A percentile compares a stretch with the other conserved stretches of the same genome.
Evolutionary conservation across 2,329 filamentous ascomycete species (phyloP).

Genomic region (Pseudonectria foliicola): DNA sequence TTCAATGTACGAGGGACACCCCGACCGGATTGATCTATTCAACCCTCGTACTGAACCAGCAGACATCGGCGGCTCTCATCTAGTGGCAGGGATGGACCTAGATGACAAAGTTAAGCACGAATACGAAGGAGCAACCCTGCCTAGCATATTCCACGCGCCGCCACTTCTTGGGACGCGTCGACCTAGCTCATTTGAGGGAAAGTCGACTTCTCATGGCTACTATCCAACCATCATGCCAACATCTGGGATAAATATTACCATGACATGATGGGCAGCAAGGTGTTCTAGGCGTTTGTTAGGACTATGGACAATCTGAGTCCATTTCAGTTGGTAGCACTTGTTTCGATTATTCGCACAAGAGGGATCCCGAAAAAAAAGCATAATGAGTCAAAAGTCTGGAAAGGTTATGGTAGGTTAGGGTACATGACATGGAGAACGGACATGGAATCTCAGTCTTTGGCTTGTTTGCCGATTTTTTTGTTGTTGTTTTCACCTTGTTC

Average conservation of each 20-base stretch:
- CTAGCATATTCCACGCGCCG: slow-evolving; percentile 40
- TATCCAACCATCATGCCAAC: slow-evolving; percentile 45
- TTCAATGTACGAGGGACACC: slow-evolving; percentile 41
- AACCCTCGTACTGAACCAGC: slow-evolving; percentile 31
- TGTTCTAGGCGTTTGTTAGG: neutral
- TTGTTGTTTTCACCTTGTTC: too few relatives aligned
- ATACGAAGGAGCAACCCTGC: slow-evolving; percentile 36
- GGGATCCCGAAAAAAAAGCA: too few relatives aligned
- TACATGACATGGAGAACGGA: too few relatives aligned
- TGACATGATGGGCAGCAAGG: slow-evolving; percentile 16
- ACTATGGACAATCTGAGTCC: neutral
- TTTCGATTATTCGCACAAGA: too few relatives aligned
- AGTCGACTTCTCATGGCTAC: slow-evolving; percentile 43
- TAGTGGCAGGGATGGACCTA: slow-evolving; percentile 23
- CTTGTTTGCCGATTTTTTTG: too few relatives aligned
- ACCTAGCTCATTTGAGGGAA: slow-evolving; percentile 46
- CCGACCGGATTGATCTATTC: slow-evolving; percentile 46
- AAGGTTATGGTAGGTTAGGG: too few relatives aligned
- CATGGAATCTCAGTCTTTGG: too few relatives aligned
- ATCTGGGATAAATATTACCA: slow-evolving; percentile 39
- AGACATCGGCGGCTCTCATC: slow-evolving; percentile 26
- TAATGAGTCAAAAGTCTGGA: too few relatives aligned
- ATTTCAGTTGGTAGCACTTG: neutral
- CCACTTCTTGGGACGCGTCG: slow-evolving; percentile 29
- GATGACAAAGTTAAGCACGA: slow-evolving; percentile 43